These are phyloP conservation scores for Lachnellula willkommii DNA, from an alignment of 2,329 filamentous ascomycete genomes.

Conservation along the genomic window DNA sequence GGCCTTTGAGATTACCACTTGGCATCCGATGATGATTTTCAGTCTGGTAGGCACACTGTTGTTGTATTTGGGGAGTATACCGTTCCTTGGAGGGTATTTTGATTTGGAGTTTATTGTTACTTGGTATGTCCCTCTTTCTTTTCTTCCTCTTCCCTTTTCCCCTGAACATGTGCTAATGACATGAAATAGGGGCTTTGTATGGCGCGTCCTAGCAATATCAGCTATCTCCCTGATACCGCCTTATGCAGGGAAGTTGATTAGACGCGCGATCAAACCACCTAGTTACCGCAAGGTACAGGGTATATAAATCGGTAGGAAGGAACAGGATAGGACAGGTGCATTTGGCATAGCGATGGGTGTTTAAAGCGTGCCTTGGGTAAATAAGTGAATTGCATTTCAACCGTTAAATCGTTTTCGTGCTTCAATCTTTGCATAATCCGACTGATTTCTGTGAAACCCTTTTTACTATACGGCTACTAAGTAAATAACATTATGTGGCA, in stretches of 20 bases:
- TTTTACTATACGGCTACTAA: no score
- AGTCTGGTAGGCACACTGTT: conserved; percentile 76
- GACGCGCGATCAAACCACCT: conserved; percentile 80
- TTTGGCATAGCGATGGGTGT: no score
- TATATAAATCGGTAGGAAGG: conserved; percentile 31
- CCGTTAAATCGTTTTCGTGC: no score
- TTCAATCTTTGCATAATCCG: no score
- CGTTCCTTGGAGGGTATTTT: conserved; percentile 86
- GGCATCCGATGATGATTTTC: conserved; percentile 89
- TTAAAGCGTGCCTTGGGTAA: no score
- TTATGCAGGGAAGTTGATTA: conserved; percentile 79
- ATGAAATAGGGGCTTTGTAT: conserved; percentile 66
- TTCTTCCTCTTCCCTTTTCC: not conserved
- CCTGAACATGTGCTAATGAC: not conserved
- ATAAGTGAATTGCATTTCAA: no score
- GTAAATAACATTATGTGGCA: no score
- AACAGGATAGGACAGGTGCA: no score
- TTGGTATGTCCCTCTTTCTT: conserved; percentile 40
- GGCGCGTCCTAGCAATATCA: conserved; percentile 76
- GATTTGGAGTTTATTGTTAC: conserved; percentile 75
- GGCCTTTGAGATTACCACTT: conserved; percentile 91
- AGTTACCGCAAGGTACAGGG: conserved; percentile 91
- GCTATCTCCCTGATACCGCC: conserved; percentile 80
- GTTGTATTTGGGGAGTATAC: conserved; percentile 75
- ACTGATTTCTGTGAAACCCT: no score